A percentile compares a stretch with the other conserved stretches of the same genome.
phyloP scores from a whole-genome alignment of 1,284 basidiomycete genomes.

The Lentinula novae-zelandiae region DNA sequence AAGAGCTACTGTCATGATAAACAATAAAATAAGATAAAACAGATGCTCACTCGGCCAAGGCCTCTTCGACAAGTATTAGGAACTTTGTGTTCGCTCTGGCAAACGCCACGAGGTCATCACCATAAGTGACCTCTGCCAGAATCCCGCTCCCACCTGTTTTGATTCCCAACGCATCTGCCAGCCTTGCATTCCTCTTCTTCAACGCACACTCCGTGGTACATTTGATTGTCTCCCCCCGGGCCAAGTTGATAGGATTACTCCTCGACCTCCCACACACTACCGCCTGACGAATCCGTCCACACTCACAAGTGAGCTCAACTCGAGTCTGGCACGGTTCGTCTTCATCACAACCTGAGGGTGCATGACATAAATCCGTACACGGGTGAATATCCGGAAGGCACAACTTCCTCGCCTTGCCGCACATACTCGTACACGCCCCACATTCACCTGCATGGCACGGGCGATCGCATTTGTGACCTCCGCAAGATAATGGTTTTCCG shows the following conservation, averaged over 20 bases:
- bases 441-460: constrained; percentile 79
- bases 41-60: constrained; percentile 64
- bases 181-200: constrained; percentile 78
- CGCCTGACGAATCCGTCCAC: constrained; percentile 73
- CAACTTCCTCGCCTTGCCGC: constrained; percentile 79
- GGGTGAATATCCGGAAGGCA: constrained; percentile 69
- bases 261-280: constrained; percentile 64
- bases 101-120: constrained; percentile 58
- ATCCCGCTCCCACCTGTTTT: constrained; percentile 38
- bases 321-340: constrained; percentile 67
- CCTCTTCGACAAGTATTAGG: constrained; percentile 69
- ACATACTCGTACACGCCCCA: constrained; percentile 69
- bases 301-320: constrained; percentile 71
- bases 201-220: constrained; percentile 80
- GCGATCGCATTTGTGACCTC: constrained; percentile 81
- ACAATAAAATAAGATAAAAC: neutral
- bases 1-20: neutral
- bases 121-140: constrained; percentile 46
- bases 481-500: constrained; percentile 76
- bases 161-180: constrained; percentile 89
- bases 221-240: constrained; percentile 46
- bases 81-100: constrained; percentile 66
- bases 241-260: constrained; percentile 37
- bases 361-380: constrained; percentile 78
- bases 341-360: constrained; percentile 80